phyloP scores from a whole-genome alignment of 345 rosid species.

The Isatis tinctoria region DNA sequence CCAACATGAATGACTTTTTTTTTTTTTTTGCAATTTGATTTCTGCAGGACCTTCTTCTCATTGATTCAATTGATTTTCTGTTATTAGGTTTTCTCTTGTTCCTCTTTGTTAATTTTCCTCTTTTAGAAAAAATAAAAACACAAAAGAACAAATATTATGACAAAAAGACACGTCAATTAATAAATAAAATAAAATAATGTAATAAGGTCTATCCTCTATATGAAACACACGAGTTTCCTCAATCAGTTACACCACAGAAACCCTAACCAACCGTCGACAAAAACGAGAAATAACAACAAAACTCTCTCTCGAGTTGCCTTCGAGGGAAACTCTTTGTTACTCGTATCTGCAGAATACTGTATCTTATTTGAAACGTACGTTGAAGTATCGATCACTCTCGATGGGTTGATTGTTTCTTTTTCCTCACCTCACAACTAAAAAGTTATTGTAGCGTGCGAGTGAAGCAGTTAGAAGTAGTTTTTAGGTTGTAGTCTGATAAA shows the following conservation, averaged over 20 bases:
- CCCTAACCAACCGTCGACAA: neutral
- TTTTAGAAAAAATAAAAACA: too few species aligned
- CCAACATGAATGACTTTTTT: slow-evolving; percentile 11
- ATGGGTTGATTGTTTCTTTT: neutral
- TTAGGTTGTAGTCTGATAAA: neutral
- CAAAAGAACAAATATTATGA: neutral
- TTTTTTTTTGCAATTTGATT: neutral
- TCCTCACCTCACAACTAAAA: neutral
- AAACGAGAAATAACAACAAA: neutral
- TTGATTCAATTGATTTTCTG: neutral
- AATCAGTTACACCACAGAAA: neutral
- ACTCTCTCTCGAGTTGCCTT: neutral
- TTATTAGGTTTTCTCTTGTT: neutral
- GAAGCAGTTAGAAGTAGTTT: neutral
- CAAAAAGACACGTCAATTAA: neutral
- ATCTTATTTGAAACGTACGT: neutral
- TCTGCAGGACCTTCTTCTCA: too few species aligned
- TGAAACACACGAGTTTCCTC: neutral
- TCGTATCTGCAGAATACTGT: too few species aligned
- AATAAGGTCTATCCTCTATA: neutral
- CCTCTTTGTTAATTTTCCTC: neutral
- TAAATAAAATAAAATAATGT: too few species aligned
- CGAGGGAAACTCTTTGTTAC: too few species aligned
- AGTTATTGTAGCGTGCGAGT: neutral
- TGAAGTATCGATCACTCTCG: neutral